phyloP scores from a whole-genome alignment of 805 yeast species.

The Brettanomyces sp. region DNA sequence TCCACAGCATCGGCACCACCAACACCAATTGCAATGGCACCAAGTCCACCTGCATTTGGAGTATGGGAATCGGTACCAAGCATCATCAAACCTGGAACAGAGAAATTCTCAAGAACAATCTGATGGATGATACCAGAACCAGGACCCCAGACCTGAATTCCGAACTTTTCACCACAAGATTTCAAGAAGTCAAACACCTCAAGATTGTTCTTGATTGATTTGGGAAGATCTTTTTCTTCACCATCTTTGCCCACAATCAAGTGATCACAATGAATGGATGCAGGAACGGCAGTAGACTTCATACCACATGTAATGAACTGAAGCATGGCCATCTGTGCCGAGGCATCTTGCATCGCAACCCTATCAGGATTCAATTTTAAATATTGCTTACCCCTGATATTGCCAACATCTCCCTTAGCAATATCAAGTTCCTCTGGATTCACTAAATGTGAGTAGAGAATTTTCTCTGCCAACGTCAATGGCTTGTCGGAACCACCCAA shows the following conservation, averaged over 20 bases:
- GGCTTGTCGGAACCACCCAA: constrained; percentile 35
- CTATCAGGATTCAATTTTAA: constrained; percentile 94
- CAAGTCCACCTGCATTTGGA: constrained; percentile 97
- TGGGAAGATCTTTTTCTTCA: constrained; percentile 73
- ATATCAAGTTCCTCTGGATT: constrained; percentile 83
- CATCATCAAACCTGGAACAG: constrained; percentile 94
- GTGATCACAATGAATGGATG: constrained; percentile 96
- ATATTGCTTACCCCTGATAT: constrained; percentile 78
- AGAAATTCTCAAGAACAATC: constrained; percentile 91
- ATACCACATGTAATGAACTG: constrained; percentile 96
- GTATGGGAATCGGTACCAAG: constrained; percentile 97
- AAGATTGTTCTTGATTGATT: constrained; percentile 82
- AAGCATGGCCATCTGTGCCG: constrained; percentile 95
- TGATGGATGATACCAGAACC: constrained; percentile 98
- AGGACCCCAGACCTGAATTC: constrained; percentile 98
- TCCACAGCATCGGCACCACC: constrained; percentile 99
- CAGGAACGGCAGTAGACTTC: constrained; percentile 87
- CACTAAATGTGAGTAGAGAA: constrained; percentile 89
- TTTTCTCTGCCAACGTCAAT: constrained; percentile 90
- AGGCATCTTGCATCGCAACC: constrained; percentile 98
- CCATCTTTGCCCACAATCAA: constrained; percentile 94
- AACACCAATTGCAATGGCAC: constrained; percentile 96
- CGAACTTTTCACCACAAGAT: constrained; percentile 87
- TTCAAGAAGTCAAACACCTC: constrained; percentile 91
- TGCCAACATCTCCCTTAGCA: constrained; percentile 24